A percentile compares a stretch with the other conserved stretches of the same genome.
Conservation (phyloP, 306 rosid genomes). For the Corylus americana region DNA sequence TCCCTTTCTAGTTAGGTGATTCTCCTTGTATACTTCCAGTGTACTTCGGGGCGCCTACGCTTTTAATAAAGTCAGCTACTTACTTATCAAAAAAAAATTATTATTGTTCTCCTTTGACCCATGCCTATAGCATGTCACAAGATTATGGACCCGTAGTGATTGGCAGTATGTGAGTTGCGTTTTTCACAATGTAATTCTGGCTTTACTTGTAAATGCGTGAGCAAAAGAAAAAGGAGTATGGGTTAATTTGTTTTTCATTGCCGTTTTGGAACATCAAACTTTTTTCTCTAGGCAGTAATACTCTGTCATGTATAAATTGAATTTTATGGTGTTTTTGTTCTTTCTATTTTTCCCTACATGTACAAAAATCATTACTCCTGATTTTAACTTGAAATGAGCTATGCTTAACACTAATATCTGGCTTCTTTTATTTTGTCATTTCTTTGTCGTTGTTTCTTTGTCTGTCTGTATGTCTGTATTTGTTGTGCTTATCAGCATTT, state of each 20-base stretch:
- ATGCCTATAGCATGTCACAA: conserved; percentile 1
- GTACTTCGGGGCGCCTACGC: too few relatives aligned
- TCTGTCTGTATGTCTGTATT: neutral
- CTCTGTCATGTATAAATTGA: neutral
- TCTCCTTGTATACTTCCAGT: too few relatives aligned
- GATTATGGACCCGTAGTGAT: neutral
- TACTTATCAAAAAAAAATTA: too few relatives aligned
- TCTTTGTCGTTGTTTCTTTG: neutral
- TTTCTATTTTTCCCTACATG: neutral
- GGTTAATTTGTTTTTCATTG: neutral
- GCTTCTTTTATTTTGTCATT: neutral
- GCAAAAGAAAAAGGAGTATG: neutral
- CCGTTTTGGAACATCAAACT: neutral
- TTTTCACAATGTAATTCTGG: neutral
- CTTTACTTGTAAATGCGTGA: neutral
- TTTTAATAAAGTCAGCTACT: too few relatives aligned
- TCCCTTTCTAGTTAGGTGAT: too few relatives aligned
- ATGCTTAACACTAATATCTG: neutral
- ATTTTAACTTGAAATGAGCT: neutral
- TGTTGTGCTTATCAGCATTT: conserved; percentile 1
- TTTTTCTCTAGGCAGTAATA: neutral
- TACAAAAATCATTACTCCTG: neutral
- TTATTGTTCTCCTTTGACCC: neutral
- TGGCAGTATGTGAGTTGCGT: neutral
- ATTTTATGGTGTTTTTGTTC: conserved; percentile 1